A percentile compares a stretch with the other conserved stretches of the same genome.
phyloP scores from a whole-genome alignment of 116 monocot genomes.

The Dioscorea cayenensis region DNA sequence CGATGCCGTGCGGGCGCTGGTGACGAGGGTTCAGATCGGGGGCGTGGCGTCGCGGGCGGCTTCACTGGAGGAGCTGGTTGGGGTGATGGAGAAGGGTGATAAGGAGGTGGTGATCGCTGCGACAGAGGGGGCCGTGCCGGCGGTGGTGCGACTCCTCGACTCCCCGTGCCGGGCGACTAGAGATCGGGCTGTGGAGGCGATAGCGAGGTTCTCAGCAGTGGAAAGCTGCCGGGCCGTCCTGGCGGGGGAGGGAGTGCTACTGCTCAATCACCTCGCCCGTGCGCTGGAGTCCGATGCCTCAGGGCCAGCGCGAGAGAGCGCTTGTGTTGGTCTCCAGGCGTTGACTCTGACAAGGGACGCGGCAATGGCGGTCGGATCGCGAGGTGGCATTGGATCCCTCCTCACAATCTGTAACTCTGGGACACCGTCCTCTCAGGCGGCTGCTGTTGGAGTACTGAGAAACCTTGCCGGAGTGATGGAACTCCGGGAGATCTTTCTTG shows the following conservation, averaged over 20 bases:
- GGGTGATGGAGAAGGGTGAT: conserved; percentile 27
- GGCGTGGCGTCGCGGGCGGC: conserved; percentile 13
- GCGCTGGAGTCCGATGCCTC: conserved; percentile 34
- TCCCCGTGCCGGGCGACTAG: conserved; percentile 14
- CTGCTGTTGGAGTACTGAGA: conserved; percentile 54
- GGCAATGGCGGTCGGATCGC: conserved; percentile 41
- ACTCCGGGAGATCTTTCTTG: conserved; percentile 32
- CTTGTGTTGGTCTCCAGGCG: conserved; percentile 41
- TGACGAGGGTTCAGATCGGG: conserved; percentile 60
- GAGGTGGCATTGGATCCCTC: conserved; percentile 39
- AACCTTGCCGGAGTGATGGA: conserved; percentile 58
- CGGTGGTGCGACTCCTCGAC: conserved; percentile 49
- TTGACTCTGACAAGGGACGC: conserved; percentile 46
- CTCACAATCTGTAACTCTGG: conserved; percentile 52
- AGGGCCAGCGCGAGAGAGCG: conserved; percentile 23
- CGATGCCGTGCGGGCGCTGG: conserved; percentile 26
- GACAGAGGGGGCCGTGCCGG: conserved; percentile 37
- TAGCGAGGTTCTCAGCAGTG: conserved; percentile 43
- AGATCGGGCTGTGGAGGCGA: conserved; percentile 37
- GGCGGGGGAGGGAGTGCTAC: conserved; percentile 28
- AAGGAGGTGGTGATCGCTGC: conserved; percentile 49
- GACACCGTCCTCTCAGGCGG: conserved; percentile 54
- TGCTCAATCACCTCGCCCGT: conserved; percentile 48
- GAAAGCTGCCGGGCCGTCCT: conserved; percentile 52
- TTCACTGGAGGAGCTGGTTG: conserved; percentile 36